A percentile compares a stretch with the other conserved stretches of the same genome.
Evolutionary conservation across 2,329 filamentous ascomycete species (phyloP).

Genomic region (Claviceps fusiformis): DNA sequence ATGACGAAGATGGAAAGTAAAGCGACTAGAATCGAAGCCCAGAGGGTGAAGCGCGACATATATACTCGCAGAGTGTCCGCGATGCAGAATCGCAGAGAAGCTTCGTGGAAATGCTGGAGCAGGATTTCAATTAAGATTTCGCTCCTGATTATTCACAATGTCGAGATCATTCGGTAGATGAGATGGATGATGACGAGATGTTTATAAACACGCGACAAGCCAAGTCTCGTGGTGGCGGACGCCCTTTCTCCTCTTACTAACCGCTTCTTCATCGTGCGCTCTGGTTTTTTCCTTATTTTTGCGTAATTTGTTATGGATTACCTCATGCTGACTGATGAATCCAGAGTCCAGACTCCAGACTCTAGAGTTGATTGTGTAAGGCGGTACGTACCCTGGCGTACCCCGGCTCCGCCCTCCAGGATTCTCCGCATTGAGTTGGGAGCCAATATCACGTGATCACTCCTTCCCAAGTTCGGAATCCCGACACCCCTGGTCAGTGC

Average conservation of each 20-base stretch:
- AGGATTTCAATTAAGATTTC: conserved; percentile 6
- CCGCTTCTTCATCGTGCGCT: conserved; percentile 4
- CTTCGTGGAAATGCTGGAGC: conserved; percentile 2
- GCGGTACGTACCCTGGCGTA: background rate
- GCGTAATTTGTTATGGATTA: background rate
- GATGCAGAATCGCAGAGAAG: conserved; percentile 14
- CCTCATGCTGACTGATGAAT: conserved; percentile 1
- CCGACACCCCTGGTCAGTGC: background rate
- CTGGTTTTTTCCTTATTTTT: background rate
- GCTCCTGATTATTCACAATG: background rate
- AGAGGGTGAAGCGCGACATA: conserved; percentile 23
- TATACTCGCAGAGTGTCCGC: conserved; percentile 16
- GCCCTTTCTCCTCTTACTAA: background rate
- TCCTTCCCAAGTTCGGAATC: background rate
- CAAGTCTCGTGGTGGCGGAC: background rate
- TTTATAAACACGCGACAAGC: background rate
- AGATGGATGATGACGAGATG: conserved; percentile 6
- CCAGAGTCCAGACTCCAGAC: background rate
- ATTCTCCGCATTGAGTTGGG: background rate
- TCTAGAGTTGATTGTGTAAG: background rate
- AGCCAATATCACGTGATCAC: background rate
- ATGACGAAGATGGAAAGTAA: conserved; percentile 24
- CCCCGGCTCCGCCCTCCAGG: background rate
- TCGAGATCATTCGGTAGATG: background rate
- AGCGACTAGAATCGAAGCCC: conserved; percentile 22